phyloP scores from a whole-genome alignment of 2,329 filamentous ascomycete species.

The Xylariomycetidae sp. region DNA sequence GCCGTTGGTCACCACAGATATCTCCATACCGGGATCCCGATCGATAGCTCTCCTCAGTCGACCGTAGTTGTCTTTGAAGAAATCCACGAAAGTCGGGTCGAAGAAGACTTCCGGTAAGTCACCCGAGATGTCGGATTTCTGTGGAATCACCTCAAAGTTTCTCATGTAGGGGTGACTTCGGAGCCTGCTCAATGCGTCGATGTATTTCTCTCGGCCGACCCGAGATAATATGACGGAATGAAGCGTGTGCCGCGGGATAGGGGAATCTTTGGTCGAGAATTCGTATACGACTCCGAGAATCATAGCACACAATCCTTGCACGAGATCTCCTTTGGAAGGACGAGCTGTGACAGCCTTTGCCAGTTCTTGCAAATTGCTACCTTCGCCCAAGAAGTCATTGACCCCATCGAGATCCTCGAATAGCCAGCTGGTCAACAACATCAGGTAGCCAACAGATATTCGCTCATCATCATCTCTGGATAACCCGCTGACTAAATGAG shows the following conservation, averaged over 20 bases:
- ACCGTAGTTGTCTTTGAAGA: constrained; percentile 94
- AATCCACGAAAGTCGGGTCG: constrained; percentile 81
- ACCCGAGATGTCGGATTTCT: constrained; percentile 53
- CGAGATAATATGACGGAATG: constrained; percentile 72
- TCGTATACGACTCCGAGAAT: constrained; percentile 89
- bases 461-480: constrained; percentile 73
- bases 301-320: constrained; percentile 79
- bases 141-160: constrained; percentile 83
- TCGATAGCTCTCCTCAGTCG: constrained; percentile 81
- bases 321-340: constrained; percentile 57
- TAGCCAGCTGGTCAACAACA: constrained; percentile 83
- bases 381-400: constrained; percentile 88
- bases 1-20: constrained; percentile 73
- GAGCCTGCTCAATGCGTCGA: constrained; percentile 73
- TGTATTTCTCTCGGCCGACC: constrained; percentile 81
- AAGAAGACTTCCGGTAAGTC: constrained; percentile 78
- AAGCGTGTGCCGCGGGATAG: constrained; percentile 75
- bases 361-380: constrained; percentile 83
- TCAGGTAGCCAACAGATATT: constrained; percentile 78
- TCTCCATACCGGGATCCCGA: constrained; percentile 82
- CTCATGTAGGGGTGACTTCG: constrained; percentile 74
- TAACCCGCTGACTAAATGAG: constrained; percentile 77
- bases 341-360: constrained; percentile 68
- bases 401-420: constrained; percentile 90
- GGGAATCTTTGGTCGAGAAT: constrained; percentile 96